Evolutionary conservation across 306 rosid genomes (phyloP), one percentile per base, ranked within the genome.

Genomic region (Pterocarpus santalinus): DNA sequence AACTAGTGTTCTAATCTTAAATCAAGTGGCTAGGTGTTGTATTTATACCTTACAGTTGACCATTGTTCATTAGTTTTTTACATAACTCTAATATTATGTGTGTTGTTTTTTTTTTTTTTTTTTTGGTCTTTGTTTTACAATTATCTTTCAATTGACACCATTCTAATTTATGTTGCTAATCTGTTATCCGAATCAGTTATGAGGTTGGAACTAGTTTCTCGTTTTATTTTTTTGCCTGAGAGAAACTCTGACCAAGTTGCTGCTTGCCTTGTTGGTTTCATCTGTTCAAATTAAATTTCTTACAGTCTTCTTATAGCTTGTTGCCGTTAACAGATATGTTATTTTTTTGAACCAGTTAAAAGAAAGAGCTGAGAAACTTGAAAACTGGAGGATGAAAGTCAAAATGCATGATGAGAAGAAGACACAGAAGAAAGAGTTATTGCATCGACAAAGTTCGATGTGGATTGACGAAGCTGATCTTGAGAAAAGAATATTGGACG

Each of bases 321-420:
- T 22, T 64, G 60, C 41, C 44, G 11, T 38, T 82, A 51, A 32
- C 65, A 43, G 65, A 79, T 66, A 58, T 81, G 34, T 56, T 12
- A 49, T 65, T 38, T 38, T 13, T 4, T 5, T 61, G 72, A 80
- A 69, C 72, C 88, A 94, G 98, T 73, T 91, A 79, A 91, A 91
- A 87, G 98, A 94, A 83, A 87, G 92, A 86, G 88, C 82, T 3
- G 97, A 86, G 88, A 92, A 92, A 53, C 88, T 91, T 46, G 97
- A 91, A 75, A 44, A 84, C 73, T 94, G 98, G 97, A 94, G 87
- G 82, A 90, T 65, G 94, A 85, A 79, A 84, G 81, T 85, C 53
- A 82, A 81, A 61, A 81, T 0, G 58, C 86, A 87, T 56, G 86
- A 77, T 43, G 87, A 85, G 72, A 92, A 92, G 85, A 94, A 89